Evolutionary conservation across 805 yeast species (phyloP), one percentile per base, ranked within the genome.

Genomic region (Candida namnaoensis): DNA sequence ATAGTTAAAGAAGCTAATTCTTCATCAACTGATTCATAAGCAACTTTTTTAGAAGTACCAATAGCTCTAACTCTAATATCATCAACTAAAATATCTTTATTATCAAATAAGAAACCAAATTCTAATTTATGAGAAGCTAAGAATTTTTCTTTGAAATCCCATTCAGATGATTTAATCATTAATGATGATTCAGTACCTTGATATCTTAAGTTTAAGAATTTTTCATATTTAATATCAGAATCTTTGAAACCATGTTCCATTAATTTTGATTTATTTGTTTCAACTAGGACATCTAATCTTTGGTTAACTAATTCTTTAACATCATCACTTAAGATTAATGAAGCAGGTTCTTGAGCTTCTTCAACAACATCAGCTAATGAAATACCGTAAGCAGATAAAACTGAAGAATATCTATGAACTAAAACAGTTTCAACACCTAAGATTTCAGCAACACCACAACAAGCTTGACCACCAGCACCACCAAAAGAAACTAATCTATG

Each of bases 381-480:
- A 67, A 88, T 88, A 46, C 96, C 96, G 56, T 83, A 88, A 0
- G 96, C 95, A 1, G 95, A 84, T 10, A 88, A 65, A 35, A 88
- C 77, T 0, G 95, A 85, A 3, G 95, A 85, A 58, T 84, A 84
- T 56, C 82, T 74, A 61, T 88, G 95, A 25, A 84, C 80, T 32
- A 86, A 60, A 7, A 88, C 83, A 27, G 77, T 74, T 11, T 67
- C 58, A 38, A 88, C 82, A 8, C 88, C 88, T 45, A 88, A 66
- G 25, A 74, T 70, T 43, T 75, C 69, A 1, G 95, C 95, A 32
- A 88, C 79, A 9, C 84, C 79, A 38, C 76, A 79, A 3, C 93
- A 90, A 60, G 85, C 90, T 61, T 88, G 96, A 8, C 96, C 96
- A 41, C 96, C 96, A 25, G 95, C 95, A 38, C 96, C 96, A 38